Evolutionary conservation across 1,139 yeast genomes (phyloP), one percentile per base, ranked within the genome.

Genomic region (Wickerhamiella infanticola): DNA sequence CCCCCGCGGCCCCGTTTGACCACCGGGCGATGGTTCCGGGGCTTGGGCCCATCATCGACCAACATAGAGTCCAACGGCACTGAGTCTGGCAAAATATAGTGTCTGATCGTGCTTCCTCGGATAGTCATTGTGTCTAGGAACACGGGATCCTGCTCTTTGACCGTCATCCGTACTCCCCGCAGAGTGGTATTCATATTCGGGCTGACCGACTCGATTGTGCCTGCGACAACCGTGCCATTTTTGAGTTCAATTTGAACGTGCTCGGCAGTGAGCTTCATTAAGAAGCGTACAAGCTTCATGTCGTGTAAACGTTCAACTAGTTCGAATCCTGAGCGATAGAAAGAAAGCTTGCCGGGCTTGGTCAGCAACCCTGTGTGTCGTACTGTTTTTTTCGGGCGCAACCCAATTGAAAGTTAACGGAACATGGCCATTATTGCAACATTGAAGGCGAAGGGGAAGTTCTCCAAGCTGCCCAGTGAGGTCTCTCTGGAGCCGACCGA

Each of bases 131-230:
- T 84, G 55, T 84, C 94, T 53, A 88, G 67, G 9, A 74, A 63
- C 45, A 78, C 74, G 1, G 95, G 85, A 47, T 81, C 88, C 50
- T 84, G 76, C 58, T 79, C 75, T 51, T 72, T 77, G 50, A 77
- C 74, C 29, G 81, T 77, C 75, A 81, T 76, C 58, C 81, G 83
- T 47, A 85, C 93, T 53, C 81, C 83, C 55, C 83, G 80, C 54
- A 90, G 64, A 4, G 88, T 78, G 40, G 93, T 78, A 64, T 90
- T 90, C 98, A 90, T 90, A 54, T 83, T 76, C 35, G 96, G 95
- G 4, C 94, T 73, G 40, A 94, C 95, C 5, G 88, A 76, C 40
- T 83, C 74, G 39, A 90, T 65, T 0, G 82, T 75, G 0, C 88
- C 88, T 51, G 79, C 69, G 3, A 80, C 70, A 7, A 78, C 68